Evolutionary conservation across 306 rosid species (phyloP).

Genomic region (Crataegus laevigata): DNA sequence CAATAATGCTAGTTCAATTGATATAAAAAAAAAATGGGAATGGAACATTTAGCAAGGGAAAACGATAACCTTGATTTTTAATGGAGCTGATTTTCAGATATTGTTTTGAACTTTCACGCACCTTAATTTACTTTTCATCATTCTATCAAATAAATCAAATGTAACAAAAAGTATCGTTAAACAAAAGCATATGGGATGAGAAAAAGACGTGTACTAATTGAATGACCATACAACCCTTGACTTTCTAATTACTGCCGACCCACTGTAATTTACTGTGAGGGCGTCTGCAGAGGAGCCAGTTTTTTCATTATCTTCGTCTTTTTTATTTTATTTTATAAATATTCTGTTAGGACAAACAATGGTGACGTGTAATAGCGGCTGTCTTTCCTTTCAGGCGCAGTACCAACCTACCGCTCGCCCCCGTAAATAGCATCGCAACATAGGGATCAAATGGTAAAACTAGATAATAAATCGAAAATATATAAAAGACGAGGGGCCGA

Average conservation of each 20-base stretch:
- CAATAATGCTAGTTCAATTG: background rate
- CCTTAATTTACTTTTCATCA: no score
- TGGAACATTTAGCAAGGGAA: no score
- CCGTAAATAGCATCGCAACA: constrained; percentile 15
- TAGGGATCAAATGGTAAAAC: constrained; percentile 33
- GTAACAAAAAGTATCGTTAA: background rate
- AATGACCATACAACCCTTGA: background rate
- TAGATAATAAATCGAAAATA: background rate
- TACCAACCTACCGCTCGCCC: background rate
- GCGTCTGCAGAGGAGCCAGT: background rate
- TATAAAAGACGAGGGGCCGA: constrained; percentile 30
- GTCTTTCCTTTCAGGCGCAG: constrained; percentile 6
- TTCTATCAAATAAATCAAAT: background rate
- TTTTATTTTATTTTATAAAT: background rate
- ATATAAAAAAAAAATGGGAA: no score
- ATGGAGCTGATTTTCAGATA: no score
- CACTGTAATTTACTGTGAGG: background rate
- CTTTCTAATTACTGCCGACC: background rate
- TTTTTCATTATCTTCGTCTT: background rate
- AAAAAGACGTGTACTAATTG: no score
- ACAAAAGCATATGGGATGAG: no score
- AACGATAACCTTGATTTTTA: no score
- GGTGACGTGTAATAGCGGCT: constrained; percentile 44
- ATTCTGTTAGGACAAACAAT: constrained; percentile 22
- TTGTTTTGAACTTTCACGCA: no score